Conservation (phyloP, 2,329 filamentous ascomycete species). For the Monosporascus ibericus region DNA sequence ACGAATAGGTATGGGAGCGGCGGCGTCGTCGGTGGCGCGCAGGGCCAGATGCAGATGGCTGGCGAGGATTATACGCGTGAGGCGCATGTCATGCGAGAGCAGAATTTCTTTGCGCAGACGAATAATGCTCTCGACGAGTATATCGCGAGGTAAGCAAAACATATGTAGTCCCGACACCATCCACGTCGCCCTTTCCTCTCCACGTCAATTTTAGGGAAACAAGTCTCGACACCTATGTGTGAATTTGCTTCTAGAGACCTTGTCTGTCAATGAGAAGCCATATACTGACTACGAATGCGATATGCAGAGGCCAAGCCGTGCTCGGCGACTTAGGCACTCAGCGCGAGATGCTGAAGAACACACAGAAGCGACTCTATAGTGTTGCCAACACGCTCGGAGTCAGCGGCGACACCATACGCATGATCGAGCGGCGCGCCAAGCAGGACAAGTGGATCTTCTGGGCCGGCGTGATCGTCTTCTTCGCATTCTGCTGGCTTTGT, state of each 20-base stretch:
- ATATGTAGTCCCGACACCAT: no score
- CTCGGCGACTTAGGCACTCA: slow-evolving; percentile 84
- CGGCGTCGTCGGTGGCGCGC: slow-evolving; percentile 19
- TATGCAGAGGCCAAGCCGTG: slow-evolving; percentile 66
- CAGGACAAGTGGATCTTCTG: slow-evolving; percentile 99
- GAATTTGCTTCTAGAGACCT: no score
- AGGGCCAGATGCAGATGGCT: slow-evolving; percentile 37
- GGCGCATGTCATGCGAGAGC: slow-evolving; percentile 79
- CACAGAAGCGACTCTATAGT: slow-evolving; percentile 83
- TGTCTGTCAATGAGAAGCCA: no score
- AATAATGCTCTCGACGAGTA: slow-evolving; percentile 89
- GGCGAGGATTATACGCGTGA: slow-evolving; percentile 66
- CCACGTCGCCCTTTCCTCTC: no score
- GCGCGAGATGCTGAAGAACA: slow-evolving; percentile 90
- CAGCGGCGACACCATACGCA: slow-evolving; percentile 92
- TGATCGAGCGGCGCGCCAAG: slow-evolving; percentile 85
- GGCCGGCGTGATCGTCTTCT: slow-evolving; percentile 78
- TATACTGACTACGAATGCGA: no score
- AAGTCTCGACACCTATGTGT: no score
- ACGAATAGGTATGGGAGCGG: slow-evolving; percentile 35
- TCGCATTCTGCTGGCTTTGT: slow-evolving; percentile 87
- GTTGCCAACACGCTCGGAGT: slow-evolving; percentile 92
- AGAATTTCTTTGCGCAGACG: slow-evolving; percentile 77
- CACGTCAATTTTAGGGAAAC: no score
- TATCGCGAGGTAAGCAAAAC: slow-evolving; percentile 55